These are phyloP conservation scores for Zanthoxylum bungeanum DNA, from an alignment of 345 rosid species.

Conservation along the genomic window DNA sequence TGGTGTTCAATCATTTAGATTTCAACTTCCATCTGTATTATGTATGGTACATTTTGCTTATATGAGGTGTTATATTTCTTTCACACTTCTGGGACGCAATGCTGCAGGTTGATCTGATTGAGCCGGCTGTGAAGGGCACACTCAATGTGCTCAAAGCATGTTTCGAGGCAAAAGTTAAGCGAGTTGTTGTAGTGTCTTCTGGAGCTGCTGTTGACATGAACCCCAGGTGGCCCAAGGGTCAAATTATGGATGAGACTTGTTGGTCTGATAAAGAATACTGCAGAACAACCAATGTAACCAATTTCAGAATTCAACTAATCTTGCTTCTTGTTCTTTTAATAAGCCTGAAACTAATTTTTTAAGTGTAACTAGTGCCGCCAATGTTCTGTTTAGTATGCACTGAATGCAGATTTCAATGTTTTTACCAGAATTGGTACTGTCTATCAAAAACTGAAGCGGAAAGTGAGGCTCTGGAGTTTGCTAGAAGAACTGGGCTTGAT, in stretches of 20 bases:
- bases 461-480: constrained; percentile 60
- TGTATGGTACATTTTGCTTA: not conserved
- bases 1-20: not conserved
- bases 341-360: not conserved
- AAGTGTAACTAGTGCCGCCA: not conserved
- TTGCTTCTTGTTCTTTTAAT: not conserved
- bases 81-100: not conserved
- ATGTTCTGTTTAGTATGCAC: not conserved
- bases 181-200: constrained; percentile 68
- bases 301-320: not conserved
- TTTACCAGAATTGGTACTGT: constrained; percentile 61
- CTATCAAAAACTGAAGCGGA: constrained; percentile 35
- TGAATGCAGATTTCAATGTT: not conserved
- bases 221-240: constrained; percentile 50
- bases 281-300: constrained; percentile 37
- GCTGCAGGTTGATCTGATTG: constrained; percentile 46
- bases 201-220: constrained; percentile 40
- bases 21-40: not conserved
- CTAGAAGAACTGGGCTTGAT: constrained; percentile 43
- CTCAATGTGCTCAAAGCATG: constrained; percentile 65
- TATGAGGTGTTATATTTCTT: not conserved
- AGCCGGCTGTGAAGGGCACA: constrained; percentile 70
- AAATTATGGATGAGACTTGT: constrained; percentile 34
- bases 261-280: constrained; percentile 68
- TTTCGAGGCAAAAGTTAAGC: constrained; percentile 48